phyloP scores from a whole-genome alignment of 139 green algal species.

The Asterochloris sp. region DNA sequence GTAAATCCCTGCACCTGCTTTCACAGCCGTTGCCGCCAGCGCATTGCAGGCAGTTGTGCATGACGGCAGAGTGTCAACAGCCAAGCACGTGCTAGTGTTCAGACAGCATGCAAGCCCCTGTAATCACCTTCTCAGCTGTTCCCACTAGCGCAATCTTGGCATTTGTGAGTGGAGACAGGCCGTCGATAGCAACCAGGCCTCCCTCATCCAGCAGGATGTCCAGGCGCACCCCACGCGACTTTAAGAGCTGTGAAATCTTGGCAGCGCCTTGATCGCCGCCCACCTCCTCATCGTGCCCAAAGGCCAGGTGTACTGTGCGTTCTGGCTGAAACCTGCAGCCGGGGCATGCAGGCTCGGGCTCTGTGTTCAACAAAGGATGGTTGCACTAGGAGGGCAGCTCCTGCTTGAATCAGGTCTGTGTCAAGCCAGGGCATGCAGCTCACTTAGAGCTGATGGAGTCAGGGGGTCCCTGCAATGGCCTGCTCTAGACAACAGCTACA shows the following conservation, averaged over 20 bases:
- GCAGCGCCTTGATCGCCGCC: conserved; percentile 46
- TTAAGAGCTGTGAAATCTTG: conserved; percentile 41
- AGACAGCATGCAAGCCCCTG: not conserved
- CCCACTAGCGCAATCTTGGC: conserved; percentile 57
- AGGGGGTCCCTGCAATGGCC: no score
- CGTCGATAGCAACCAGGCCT: conserved; percentile 34
- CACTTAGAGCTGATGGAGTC: no score
- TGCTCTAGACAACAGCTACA: no score
- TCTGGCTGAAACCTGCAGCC: conserved; percentile 29
- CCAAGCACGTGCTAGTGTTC: not conserved
- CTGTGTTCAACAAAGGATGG: no score
- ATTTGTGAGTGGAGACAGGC: conserved; percentile 28
- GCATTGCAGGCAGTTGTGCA: no score
- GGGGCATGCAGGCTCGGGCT: no score
- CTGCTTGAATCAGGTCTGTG: no score
- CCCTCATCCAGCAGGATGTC: conserved; percentile 75
- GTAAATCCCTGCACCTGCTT: no score
- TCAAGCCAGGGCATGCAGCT: no score
- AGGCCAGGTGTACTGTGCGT: conserved; percentile 60
- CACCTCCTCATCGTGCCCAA: conserved; percentile 83
- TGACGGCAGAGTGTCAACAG: not conserved
- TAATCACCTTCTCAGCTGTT: conserved; percentile 56
- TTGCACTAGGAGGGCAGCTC: no score
- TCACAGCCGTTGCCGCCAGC: no score
- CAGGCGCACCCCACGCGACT: conserved; percentile 19